Evolutionary conservation across 208 protist species (phyloP).

Genomic region (Leishmania lainsoni): DNA sequence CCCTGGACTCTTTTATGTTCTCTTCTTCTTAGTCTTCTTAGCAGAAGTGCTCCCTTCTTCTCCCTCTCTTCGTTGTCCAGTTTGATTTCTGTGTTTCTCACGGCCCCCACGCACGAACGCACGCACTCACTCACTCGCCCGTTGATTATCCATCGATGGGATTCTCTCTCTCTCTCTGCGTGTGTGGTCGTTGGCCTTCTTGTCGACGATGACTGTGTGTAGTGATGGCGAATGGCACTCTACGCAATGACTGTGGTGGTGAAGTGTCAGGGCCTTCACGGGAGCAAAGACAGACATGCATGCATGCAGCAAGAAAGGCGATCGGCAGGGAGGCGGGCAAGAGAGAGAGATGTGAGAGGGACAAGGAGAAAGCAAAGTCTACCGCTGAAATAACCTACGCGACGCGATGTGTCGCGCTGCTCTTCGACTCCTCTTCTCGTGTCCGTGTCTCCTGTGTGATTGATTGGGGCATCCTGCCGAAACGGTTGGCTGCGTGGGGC

Average conservation of each 20-base stretch:
- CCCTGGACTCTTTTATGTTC: not conserved
- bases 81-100: not conserved
- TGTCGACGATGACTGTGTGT: not conserved
- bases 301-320: not conserved
- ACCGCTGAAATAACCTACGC: not conserved
- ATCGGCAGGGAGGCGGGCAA: no score
- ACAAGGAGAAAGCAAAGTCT: not conserved
- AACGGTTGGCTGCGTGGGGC: not conserved
- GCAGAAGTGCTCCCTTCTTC: not conserved
- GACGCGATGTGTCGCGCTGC: not conserved
- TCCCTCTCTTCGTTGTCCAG: not conserved
- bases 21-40: not conserved
- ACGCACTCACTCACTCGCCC: not conserved
- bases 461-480: not conserved
- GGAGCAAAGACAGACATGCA: not conserved
- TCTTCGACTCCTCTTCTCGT: not conserved
- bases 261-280: not conserved
- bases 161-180: not conserved
- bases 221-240: not conserved
- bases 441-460: not conserved
- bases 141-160: not conserved
- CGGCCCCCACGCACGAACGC: not conserved
- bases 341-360: not conserved
- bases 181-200: not conserved
- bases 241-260: not conserved